Evolutionary conservation across 1,139 yeast species (phyloP).

Genomic region (Scheffersomyces lignicola): DNA sequence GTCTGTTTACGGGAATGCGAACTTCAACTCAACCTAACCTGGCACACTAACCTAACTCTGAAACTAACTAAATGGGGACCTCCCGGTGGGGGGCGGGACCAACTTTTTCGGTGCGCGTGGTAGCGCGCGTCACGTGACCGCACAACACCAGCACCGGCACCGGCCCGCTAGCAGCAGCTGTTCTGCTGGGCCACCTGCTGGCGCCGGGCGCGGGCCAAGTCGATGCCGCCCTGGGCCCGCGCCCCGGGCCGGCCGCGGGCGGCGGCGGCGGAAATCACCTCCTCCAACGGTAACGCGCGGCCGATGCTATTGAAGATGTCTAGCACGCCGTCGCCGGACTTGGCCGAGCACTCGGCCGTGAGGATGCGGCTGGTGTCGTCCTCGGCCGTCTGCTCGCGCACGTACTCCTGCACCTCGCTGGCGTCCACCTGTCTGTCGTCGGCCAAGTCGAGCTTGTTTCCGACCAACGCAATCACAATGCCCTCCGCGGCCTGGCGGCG

Average conservation of each 20-base stretch:
- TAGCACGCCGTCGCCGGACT: slow-evolving; percentile 47
- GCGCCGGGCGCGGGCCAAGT: slow-evolving; percentile 33
- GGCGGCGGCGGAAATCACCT: slow-evolving; percentile 27
- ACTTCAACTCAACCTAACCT: too few relatives aligned
- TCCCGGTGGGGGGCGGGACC: too few relatives aligned
- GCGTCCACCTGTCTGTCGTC: slow-evolving; percentile 49
- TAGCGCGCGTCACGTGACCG: too few relatives aligned
- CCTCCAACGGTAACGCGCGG: slow-evolving; percentile 45
- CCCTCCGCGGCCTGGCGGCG: slow-evolving; percentile 87
- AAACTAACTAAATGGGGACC: too few relatives aligned
- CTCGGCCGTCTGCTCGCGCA: slow-evolving; percentile 27
- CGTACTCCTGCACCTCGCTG: slow-evolving; percentile 36
- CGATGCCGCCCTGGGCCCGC: slow-evolving; percentile 40
- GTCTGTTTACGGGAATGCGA: too few relatives aligned
- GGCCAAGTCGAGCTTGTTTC: slow-evolving; percentile 78
- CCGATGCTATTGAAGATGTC: slow-evolving; percentile 45
- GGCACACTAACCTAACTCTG: too few relatives aligned
- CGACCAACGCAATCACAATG: slow-evolving; percentile 83
- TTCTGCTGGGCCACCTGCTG: slow-evolving; percentile 22
- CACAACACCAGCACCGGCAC: neutral
- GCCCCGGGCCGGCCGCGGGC: slow-evolving; percentile 26
- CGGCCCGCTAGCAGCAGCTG: slow-evolving; percentile 23
- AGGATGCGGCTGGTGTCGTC: slow-evolving; percentile 24
- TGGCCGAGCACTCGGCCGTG: slow-evolving; percentile 48
- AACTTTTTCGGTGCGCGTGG: too few relatives aligned